phyloP scores from a whole-genome alignment of 768 basidiomycete genomes.

The Daedaleopsis nitida region DNA sequence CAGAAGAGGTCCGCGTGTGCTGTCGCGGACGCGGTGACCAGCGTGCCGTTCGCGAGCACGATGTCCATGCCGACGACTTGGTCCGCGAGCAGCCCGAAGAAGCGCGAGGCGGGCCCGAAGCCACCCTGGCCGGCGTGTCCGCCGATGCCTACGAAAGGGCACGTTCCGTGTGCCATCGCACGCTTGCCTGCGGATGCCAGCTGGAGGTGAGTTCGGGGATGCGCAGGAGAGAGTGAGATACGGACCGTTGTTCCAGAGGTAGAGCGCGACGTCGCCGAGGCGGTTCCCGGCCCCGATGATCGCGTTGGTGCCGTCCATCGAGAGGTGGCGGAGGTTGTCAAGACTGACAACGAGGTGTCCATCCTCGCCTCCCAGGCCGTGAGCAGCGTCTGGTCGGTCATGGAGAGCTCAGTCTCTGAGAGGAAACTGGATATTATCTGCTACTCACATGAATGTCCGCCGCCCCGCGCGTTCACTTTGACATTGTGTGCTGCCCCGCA shows the following conservation, averaged over 20 bases:
- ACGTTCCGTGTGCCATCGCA: slow-evolving; percentile 2
- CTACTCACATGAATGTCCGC: slow-evolving; percentile 1
- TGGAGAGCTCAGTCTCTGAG: not conserved
- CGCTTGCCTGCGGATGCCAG: not conserved
- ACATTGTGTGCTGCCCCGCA: not conserved
- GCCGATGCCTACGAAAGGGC: not conserved
- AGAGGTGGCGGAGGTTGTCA: slow-evolving; percentile 5
- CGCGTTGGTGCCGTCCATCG: not conserved
- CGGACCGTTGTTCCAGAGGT: slow-evolving; percentile 5
- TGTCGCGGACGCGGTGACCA: not conserved
- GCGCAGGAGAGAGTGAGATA: not conserved
- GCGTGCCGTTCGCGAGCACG: not conserved
- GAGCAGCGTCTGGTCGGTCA: not conserved
- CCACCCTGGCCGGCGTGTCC: slow-evolving; percentile 6
- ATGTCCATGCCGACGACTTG: slow-evolving; percentile 1
- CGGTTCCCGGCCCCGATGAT: slow-evolving; percentile 2
- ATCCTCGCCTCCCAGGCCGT: slow-evolving; percentile 2
- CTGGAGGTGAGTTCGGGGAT: not conserved
- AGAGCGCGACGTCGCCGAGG: slow-evolving; percentile 5
- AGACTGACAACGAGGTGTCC: slow-evolving; percentile 2
- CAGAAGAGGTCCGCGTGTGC: slow-evolving; percentile 1
- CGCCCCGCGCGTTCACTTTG: slow-evolving; percentile 6
- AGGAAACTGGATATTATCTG: not conserved
- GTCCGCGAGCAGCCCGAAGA: not conserved
- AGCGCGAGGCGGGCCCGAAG: not conserved